Base-by-base conservation (phyloP, 768 basidiomycete genomes). In the Boletales sp. region DNA sequence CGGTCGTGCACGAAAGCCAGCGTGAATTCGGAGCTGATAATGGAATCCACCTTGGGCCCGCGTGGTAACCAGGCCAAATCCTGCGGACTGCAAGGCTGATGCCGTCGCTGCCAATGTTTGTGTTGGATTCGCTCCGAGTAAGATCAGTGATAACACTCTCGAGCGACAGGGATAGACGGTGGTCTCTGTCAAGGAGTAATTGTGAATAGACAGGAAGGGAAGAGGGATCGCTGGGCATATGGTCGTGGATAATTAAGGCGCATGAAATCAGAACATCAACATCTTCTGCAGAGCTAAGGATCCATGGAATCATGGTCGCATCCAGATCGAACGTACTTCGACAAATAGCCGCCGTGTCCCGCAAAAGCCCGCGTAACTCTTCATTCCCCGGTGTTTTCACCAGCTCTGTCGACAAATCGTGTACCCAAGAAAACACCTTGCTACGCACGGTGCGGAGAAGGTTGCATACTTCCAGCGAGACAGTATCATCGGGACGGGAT, bases 401-500 rank as follows among this genome's bases (percentile, higher is more conserved):
- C 4, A 68, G 54, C 27, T 60, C 63, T 4, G 44, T 9, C 5
- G 55, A 45, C 4, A 75, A 51, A 17, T 76, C 56, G 9, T 50
- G 38, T 40, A 72, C 64, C 76, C 76, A 78, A 13, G 49, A 18
- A 34, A 67, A 65, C 4, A 68, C 52, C 13, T 62, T 63, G 8
- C 32, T 14, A 15, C 75, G 68, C 19, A 68, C 64, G 13, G 47
- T 42, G 8, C 54, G 60, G 32, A 76, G 61, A 30, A 74, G 55
- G 2, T 0, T 10, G 30, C 58, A 56, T 5, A 54, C 59, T 6
- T 45, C 64, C 13, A 36, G 3, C 10, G 61, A 52, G 15, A 72
- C 24, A 1, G 30, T 30, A 5, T 35, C 11, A 19, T 43, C 15
- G 5, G 17, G 35, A 14, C 43, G 54, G 14, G 68, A 64, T 0